Conservation (phyloP, 441 rosid species). For the Populus tomentosa region DNA sequence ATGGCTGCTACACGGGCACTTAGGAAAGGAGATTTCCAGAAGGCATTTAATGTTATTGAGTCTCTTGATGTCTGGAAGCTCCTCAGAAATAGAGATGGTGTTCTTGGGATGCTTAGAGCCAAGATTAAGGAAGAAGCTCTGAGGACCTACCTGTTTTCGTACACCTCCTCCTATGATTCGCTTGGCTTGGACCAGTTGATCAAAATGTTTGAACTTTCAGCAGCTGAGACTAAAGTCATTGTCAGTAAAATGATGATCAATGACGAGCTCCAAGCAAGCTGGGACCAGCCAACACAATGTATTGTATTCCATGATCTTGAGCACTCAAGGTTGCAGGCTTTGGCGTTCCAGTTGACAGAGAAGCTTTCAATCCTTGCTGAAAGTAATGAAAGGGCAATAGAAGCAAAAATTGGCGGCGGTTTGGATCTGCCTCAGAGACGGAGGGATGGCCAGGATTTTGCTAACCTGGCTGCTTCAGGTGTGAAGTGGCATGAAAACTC, state of each 20-base stretch:
- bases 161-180: constrained; percentile 48
- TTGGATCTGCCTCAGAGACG: constrained; percentile 59
- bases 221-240: constrained; percentile 44
- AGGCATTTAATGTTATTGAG: constrained; percentile 46
- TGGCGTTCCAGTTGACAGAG: constrained; percentile 76
- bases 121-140: constrained; percentile 73
- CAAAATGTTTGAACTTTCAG: constrained; percentile 59
- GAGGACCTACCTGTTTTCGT: constrained; percentile 63
- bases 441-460: constrained; percentile 65
- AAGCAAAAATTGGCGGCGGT: constrained; percentile 54
- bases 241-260: constrained; percentile 75
- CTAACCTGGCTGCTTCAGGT: constrained; percentile 41
- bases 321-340: constrained; percentile 59
- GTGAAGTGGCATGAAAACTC: constrained; percentile 69
- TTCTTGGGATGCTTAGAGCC: constrained; percentile 57
- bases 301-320: constrained; percentile 65
- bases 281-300: constrained; percentile 84
- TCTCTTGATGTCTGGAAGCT: constrained; percentile 75
- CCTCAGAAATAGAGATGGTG: constrained; percentile 38
- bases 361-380: constrained; percentile 55
- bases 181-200: constrained; percentile 54
- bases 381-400: constrained; percentile 67
- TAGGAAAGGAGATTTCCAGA: constrained; percentile 55
- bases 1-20: constrained; percentile 77
- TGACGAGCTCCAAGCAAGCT: constrained; percentile 70